Percentiles rank a stretch among this genome's conserved stretches.
These are phyloP conservation scores for Lasiodiplodia sp. DNA, from an alignment of 2,329 filamentous ascomycete genomes.

Conservation along the genomic window DNA sequence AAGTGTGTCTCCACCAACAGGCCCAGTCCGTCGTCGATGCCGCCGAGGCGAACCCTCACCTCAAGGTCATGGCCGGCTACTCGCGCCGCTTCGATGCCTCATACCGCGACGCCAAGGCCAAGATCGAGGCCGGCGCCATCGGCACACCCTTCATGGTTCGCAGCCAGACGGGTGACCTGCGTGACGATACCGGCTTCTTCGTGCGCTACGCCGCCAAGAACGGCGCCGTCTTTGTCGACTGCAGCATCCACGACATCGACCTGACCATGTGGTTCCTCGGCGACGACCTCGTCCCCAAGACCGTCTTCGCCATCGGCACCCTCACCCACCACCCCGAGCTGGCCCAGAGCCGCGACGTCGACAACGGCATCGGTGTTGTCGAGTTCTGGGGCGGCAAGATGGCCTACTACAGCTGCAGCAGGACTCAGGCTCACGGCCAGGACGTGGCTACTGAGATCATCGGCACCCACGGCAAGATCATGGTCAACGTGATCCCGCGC, in stretches of 20 bases:
- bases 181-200: conserved; percentile 50
- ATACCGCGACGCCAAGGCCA: conserved; percentile 30
- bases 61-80: conserved; percentile 56
- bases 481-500: conserved; percentile 45
- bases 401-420: conserved; percentile 53
- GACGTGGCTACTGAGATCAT: conserved; percentile 54
- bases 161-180: conserved; percentile 52
- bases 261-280: conserved; percentile 53
- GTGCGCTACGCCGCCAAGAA: conserved; percentile 50
- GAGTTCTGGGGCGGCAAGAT: conserved; percentile 56
- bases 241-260: conserved; percentile 55
- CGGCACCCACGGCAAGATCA: conserved; percentile 55
- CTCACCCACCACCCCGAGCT: conserved; percentile 49
- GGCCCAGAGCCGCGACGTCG: conserved; percentile 49
- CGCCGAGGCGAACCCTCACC: conserved; percentile 45
- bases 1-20: conserved; percentile 26
- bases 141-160: conserved; percentile 51
- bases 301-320: conserved; percentile 47
- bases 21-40: conserved; percentile 43
- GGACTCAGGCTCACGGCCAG: conserved; percentile 53
- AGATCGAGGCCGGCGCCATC: conserved; percentile 42
- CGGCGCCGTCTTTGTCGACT: conserved; percentile 56
- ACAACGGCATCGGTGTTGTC: conserved; percentile 55
- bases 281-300: conserved; percentile 46
- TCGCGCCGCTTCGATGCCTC: conserved; percentile 54